These are phyloP conservation scores for Lippia alba DNA, from an alignment of 305 asterid species.

Conservation along the genomic window DNA sequence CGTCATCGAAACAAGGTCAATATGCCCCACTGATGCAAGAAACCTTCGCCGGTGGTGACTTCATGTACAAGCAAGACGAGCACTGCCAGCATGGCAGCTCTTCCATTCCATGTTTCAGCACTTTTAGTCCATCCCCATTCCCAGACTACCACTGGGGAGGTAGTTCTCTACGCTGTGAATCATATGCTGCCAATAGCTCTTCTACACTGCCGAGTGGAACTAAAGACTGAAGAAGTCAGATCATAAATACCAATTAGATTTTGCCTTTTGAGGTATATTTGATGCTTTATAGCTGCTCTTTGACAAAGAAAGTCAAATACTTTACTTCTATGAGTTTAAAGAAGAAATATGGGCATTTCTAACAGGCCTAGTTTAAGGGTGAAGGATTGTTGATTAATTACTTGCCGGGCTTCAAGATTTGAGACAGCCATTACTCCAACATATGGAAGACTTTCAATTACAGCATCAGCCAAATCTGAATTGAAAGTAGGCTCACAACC, in stretches of 20 bases:
- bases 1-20: conserved; percentile 64
- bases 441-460: conserved; percentile 98
- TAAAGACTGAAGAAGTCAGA: conserved; percentile 62
- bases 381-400: too few species aligned
- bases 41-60: conserved; percentile 83
- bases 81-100: conserved; percentile 86
- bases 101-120: conserved; percentile 99
- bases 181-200: conserved; percentile 93
- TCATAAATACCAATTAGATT: too few species aligned
- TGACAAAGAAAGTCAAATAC: background rate
- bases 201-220: conserved; percentile 98
- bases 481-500: conserved; percentile 94
- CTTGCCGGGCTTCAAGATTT: too few species aligned
- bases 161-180: conserved; percentile 93
- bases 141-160: conserved; percentile 97
- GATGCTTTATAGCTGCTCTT: background rate
- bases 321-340: too few species aligned
- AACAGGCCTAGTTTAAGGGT: too few species aligned
- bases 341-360: too few species aligned
- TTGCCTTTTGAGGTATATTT: too few species aligned
- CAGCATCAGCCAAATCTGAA: conserved; percentile 96
- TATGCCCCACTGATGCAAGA: conserved; percentile 92
- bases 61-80: too few species aligned
- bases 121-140: conserved; percentile 99
- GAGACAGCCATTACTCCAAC: conserved; percentile 99